Evolutionary conservation across 129 eudicot species (phyloP).

Genomic region (Daucus carota): DH1_v3.0 NC_030388.2:27683501-27684000

Average conservation of each 20-base stretch:
- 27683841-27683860: background rate
- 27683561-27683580: conserved; percentile 2
- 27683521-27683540: background rate
- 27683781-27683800: conserved; percentile 2
- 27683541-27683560: background rate
- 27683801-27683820: background rate
- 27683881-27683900: background rate
- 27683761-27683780: background rate
- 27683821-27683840: conserved; percentile 4
- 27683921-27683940: background rate
- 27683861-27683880: background rate
- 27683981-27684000: background rate
- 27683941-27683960: background rate
- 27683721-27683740: background rate
- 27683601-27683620: conserved; percentile 5
- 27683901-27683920: background rate
- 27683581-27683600: conserved; percentile 3
- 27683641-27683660: background rate
- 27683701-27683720: background rate
- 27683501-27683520: conserved; percentile 1
- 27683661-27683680: background rate
- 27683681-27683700: conserved; percentile 4
- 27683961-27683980: background rate
- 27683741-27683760: conserved; percentile 4
- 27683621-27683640: conserved; percentile 1